These are phyloP conservation scores for Pseudocercospora pini-densiflorae DNA, from an alignment of 2,329 filamentous ascomycete genomes.

Conservation along the genomic window DNA sequence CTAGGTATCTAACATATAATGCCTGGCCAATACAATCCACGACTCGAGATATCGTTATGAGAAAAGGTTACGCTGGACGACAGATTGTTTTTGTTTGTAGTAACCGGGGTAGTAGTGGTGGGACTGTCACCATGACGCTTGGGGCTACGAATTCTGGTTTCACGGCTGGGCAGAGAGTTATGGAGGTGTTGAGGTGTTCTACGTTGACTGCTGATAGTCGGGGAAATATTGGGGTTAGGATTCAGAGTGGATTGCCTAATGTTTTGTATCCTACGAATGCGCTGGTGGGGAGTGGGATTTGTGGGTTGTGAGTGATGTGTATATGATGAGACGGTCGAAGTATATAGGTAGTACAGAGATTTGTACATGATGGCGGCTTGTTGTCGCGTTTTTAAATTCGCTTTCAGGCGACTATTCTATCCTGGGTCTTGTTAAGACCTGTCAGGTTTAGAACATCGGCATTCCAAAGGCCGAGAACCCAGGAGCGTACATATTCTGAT, in stretches of 20 bases:
- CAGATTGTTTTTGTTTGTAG: conserved; percentile 44
- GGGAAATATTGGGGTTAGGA: conserved; percentile 45
- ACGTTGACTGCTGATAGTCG: conserved; percentile 47
- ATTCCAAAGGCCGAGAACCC: neutral
- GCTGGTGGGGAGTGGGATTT: conserved; percentile 28
- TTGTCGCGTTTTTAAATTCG: no score
- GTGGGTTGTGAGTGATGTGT: conserved; percentile 20
- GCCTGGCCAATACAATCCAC: conserved; percentile 45
- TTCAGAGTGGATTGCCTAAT: conserved; percentile 18
- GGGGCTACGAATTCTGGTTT: conserved; percentile 33
- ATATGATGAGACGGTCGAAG: neutral
- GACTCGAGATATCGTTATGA: conserved; percentile 47
- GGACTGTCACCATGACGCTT: conserved; percentile 34
- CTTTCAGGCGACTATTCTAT: neutral
- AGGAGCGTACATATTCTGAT: neutral
- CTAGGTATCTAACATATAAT: conserved; percentile 45
- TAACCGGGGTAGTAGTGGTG: conserved; percentile 30
- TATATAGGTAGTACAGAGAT: neutral
- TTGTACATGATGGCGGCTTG: neutral
- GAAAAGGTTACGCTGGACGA: conserved; percentile 45
- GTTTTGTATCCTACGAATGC: conserved; percentile 25
- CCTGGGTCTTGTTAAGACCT: no score
- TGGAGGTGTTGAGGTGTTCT: conserved; percentile 53
- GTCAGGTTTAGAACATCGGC: neutral
- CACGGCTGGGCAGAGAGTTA: conserved; percentile 28